These are phyloP conservation scores for Magnolia officinalis DNA, from an alignment of 164 flowering plant genomes.

Conservation along the genomic window DNA sequence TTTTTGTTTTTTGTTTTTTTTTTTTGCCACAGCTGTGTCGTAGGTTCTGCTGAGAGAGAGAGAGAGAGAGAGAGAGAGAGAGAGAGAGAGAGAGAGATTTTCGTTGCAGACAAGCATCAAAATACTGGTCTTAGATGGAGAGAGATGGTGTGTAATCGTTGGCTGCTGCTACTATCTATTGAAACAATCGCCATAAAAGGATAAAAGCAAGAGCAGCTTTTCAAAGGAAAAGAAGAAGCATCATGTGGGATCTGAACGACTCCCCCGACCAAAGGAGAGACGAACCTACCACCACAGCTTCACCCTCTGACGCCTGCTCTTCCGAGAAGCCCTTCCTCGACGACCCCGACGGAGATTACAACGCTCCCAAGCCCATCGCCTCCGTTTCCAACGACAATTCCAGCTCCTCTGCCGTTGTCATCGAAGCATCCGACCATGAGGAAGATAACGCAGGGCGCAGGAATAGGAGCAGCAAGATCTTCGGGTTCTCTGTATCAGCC, in stretches of 20 bases:
- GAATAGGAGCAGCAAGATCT: slow-evolving; percentile 26
- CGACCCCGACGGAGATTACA: neutral
- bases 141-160: neutral
- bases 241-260: slow-evolving; percentile 91
- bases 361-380: neutral
- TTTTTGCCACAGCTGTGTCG: slow-evolving; percentile 16
- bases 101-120: neutral
- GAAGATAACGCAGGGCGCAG: slow-evolving; percentile 21
- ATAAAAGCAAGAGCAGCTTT: neutral
- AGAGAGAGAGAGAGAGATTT: slow-evolving; percentile 2
- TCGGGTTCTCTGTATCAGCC: slow-evolving; percentile 50
- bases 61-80: too few relatives aligned
- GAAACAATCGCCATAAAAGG: neutral
- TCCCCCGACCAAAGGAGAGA: slow-evolving; percentile 43
- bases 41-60: slow-evolving; percentile 27
- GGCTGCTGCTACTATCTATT: neutral
- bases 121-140: slow-evolving; percentile 7
- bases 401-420: slow-evolving; percentile 61
- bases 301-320: slow-evolving; percentile 29
- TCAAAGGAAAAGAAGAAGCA: neutral
- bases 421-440: slow-evolving; percentile 57
- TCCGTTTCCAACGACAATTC: slow-evolving; percentile 37
- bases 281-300: slow-evolving; percentile 45
- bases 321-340: slow-evolving; percentile 48
- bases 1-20: too few relatives aligned